Evolutionary conservation across 2,329 filamentous ascomycete species (phyloP).

Genomic region (Aspergillus brunneoviolaceus): DNA sequence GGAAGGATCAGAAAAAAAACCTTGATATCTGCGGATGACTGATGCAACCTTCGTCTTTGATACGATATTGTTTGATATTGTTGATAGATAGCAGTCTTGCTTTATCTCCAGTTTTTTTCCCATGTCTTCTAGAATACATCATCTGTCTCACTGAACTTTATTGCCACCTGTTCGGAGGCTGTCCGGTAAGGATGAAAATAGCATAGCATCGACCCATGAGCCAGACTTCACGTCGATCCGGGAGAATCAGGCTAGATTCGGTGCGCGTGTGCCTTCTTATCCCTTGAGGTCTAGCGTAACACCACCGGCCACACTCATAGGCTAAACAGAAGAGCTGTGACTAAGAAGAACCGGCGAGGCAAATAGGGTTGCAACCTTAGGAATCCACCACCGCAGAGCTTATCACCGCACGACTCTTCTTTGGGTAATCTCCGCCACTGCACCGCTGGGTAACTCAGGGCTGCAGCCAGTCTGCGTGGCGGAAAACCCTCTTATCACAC

Average conservation of each 20-base stretch:
- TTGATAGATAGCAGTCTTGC: too few species aligned
- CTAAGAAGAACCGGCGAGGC: constrained; percentile 6
- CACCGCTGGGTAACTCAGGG: too few species aligned
- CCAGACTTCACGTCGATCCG: constrained; percentile 1
- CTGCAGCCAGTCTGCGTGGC: background rate
- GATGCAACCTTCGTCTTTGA: too few species aligned
- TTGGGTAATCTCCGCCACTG: background rate
- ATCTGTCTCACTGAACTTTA: background rate
- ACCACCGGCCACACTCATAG: background rate
- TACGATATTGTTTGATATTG: too few species aligned
- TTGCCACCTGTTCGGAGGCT: background rate
- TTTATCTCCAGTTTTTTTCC: too few species aligned
- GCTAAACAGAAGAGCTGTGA: background rate
- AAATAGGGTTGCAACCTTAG: constrained; percentile 9
- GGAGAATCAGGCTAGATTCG: background rate
- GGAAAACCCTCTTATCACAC: background rate
- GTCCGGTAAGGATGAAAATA: background rate
- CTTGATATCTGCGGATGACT: too few species aligned
- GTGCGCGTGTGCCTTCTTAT: background rate
- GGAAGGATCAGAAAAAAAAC: too few species aligned
- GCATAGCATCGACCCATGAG: background rate
- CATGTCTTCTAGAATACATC: background rate
- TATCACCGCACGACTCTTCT: background rate
- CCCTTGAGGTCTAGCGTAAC: background rate
- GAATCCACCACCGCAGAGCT: background rate